Percentiles rank a stretch among this genome's conserved stretches.
phyloP scores from a whole-genome alignment of 495 filamentous ascomycete genomes.

The Neurospora sp. region DNA sequence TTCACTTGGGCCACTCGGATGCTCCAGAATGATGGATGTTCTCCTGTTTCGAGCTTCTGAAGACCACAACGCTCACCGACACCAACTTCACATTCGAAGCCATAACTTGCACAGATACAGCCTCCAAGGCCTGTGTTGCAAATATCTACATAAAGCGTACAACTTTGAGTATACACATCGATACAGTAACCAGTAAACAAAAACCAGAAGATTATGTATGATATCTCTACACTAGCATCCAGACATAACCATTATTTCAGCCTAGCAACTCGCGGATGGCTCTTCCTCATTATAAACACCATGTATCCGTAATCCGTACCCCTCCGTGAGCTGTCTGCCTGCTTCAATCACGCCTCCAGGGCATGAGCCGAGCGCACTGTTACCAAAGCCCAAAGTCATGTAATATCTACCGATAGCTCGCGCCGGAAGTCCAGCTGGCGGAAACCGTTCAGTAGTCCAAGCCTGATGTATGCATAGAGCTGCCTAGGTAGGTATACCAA shows the following conservation, averaged over 20 bases:
- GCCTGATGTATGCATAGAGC: not conserved
- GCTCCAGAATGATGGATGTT: not conserved
- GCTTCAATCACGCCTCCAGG: not conserved
- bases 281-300: not conserved
- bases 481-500: not conserved
- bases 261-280: too few relatives aligned
- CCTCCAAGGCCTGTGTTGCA: not conserved
- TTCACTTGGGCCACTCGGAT: not conserved
- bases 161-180: not conserved
- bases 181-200: not conserved
- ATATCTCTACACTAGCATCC: not conserved
- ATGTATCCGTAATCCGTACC: not conserved
- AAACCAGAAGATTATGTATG: not conserved
- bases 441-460: not conserved
- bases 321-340: not conserved
- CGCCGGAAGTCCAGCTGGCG: not conserved
- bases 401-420: not conserved
- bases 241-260: not conserved
- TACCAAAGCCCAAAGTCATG: not conserved
- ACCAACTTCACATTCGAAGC: not conserved
- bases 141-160: not conserved
- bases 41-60: not conserved
- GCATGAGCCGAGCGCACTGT: not conserved
- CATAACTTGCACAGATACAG: not conserved
- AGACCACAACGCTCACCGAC: not conserved